phyloP scores from a whole-genome alignment of 2,329 filamentous ascomycete species.

The Boeremia exigua region DNA sequence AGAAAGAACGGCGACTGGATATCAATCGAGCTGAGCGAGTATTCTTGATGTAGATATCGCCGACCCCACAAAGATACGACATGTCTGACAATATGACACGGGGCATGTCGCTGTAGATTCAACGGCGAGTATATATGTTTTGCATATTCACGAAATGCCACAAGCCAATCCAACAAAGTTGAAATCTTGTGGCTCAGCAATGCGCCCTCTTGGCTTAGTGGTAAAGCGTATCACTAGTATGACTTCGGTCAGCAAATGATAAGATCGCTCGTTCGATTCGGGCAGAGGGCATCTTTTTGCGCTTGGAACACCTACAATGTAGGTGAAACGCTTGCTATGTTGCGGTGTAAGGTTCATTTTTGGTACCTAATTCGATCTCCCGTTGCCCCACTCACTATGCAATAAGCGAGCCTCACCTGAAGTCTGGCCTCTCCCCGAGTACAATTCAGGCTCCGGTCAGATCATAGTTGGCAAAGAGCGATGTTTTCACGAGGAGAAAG shows the following conservation, averaged over 20 bases:
- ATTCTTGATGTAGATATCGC: slow-evolving; percentile 5
- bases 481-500: too few relatives aligned
- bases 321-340: not conserved
- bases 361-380: not conserved
- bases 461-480: not conserved
- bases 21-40: slow-evolving; percentile 8
- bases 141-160: not conserved
- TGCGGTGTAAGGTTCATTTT: not conserved
- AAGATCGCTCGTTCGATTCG: slow-evolving; percentile 22
- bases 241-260: slow-evolving; percentile 4
- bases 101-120: not conserved
- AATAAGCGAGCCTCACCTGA: slow-evolving; percentile 2
- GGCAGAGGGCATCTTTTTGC: slow-evolving; percentile 17
- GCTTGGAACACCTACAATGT: too few relatives aligned
- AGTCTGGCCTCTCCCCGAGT: not conserved
- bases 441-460: too few relatives aligned
- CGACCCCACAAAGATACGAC: not conserved
- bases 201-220: slow-evolving; percentile 19
- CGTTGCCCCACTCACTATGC: not conserved
- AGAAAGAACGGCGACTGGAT: slow-evolving; percentile 7
- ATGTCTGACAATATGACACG: not conserved
- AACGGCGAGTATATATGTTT: not conserved
- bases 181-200: not conserved
- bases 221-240: slow-evolving; percentile 23
- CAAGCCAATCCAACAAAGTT: slow-evolving; percentile 14